phyloP scores from a whole-genome alignment of 1,139 yeast species.

The Kurtzmaniella quercitrusa region DNA sequence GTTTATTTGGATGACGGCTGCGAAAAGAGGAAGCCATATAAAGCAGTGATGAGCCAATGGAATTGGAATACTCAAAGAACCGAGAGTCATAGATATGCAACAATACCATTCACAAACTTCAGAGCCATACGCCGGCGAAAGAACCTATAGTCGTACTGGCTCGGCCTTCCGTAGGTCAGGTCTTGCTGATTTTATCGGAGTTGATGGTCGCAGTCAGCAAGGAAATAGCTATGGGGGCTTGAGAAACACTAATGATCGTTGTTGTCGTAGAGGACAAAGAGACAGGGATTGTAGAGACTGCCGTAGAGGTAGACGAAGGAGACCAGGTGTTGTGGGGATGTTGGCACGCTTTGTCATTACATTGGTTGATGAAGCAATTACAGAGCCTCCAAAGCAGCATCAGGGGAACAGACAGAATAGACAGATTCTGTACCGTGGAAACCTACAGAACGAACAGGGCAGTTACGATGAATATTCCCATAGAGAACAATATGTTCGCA shows the following conservation, averaged over 20 bases:
- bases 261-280: no score
- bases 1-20: background rate
- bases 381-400: background rate
- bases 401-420: background rate
- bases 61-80: no score
- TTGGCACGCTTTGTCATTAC: background rate
- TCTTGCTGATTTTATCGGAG: background rate
- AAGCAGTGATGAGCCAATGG: no score
- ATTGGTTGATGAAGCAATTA: background rate
- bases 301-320: background rate
- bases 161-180: background rate
- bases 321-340: background rate
- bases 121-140: no score
- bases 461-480: background rate
- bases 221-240: no score
- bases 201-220: background rate
- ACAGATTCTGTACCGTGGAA: background rate
- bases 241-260: no score
- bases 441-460: background rate
- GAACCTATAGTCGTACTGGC: background rate
- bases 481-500: background rate
- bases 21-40: background rate
- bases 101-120: background rate
- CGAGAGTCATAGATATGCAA: background rate
- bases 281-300: background rate